These are phyloP conservation scores for Debaryomycetaceae sp. DNA, from an alignment of 1,139 yeast species.

Conservation along the genomic window DNA sequence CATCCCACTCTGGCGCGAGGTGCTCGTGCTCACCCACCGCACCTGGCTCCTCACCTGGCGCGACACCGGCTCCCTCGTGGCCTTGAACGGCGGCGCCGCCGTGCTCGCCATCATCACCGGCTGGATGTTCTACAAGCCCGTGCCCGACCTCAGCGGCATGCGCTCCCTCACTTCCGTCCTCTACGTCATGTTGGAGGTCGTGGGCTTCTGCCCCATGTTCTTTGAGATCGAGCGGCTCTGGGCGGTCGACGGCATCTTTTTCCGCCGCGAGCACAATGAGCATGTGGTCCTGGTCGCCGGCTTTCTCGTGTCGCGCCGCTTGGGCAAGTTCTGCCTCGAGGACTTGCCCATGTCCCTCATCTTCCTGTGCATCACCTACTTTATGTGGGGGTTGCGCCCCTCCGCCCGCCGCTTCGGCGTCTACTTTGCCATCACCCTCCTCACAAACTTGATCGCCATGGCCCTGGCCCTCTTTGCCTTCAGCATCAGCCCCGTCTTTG, in stretches of 20 bases:
- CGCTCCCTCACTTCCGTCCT: constrained; percentile 54
- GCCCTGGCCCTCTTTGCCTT: constrained; percentile 46
- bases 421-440: constrained; percentile 48
- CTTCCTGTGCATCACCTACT: constrained; percentile 54
- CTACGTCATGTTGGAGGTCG: constrained; percentile 54
- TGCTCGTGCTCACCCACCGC: constrained; percentile 44
- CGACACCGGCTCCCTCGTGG: constrained; percentile 46
- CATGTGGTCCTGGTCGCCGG: constrained; percentile 59
- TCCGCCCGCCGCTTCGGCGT: constrained; percentile 41
- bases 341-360: constrained; percentile 55
- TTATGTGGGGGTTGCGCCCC: constrained; percentile 63
- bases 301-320: constrained; percentile 54
- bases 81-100: constrained; percentile 44
- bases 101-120: constrained; percentile 56
- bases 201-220: constrained; percentile 58
- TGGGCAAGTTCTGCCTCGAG: constrained; percentile 58
- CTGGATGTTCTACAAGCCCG: constrained; percentile 67
- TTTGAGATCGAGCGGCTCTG: constrained; percentile 70
- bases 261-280: constrained; percentile 67
- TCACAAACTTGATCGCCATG: constrained; percentile 48
- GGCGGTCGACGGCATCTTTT: constrained; percentile 53
- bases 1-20: constrained; percentile 30
- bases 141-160: constrained; percentile 52
- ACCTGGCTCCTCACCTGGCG: constrained; percentile 44
- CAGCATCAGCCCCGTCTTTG: constrained; percentile 51